A percentile compares a stretch with the other conserved stretches of the same genome.
Conservation (phyloP, 139 green algal genomes). For the Gonium pectorale region DNA sequence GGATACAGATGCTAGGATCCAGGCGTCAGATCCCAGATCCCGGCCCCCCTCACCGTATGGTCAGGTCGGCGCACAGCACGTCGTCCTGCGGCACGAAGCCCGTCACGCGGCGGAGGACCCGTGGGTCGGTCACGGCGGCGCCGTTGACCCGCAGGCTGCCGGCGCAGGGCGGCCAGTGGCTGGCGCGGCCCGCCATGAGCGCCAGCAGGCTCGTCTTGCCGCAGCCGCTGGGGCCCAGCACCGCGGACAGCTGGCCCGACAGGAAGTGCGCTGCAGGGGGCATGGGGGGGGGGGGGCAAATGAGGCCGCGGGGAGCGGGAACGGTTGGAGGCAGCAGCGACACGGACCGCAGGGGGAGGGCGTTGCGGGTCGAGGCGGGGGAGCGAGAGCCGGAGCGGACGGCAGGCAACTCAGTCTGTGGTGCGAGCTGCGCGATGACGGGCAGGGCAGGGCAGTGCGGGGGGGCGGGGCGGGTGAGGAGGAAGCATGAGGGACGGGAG, state of each 20-base stretch:
- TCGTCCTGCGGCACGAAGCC: slow-evolving; percentile 86
- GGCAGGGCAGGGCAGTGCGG: not conserved
- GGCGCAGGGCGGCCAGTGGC: not conserved
- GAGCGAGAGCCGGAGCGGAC: not conserved
- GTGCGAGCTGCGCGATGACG: not conserved
- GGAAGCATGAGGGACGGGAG: not conserved
- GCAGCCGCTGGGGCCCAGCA: slow-evolving; percentile 60
- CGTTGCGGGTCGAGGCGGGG: no score
- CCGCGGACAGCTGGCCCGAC: slow-evolving; percentile 33
- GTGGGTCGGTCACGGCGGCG: not conserved
- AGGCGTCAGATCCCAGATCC: not conserved
- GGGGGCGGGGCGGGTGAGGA: not conserved
- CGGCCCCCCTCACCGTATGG: not conserved
- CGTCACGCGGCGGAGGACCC: slow-evolving; percentile 16
- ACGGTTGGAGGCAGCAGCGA: no score
- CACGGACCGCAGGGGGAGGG: no score
- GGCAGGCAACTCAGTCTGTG: not conserved
- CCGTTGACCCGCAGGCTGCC: slow-evolving; percentile 34
- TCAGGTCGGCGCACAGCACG: slow-evolving; percentile 15
- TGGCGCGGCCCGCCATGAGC: slow-evolving; percentile 20
- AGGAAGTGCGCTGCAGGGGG: not conserved
- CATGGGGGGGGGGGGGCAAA: not conserved
- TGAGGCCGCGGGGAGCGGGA: not conserved
- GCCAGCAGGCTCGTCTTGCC: slow-evolving; percentile 65
- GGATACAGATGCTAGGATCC: not conserved